phyloP scores from a whole-genome alignment of 2,329 filamentous ascomycete genomes.

The Pestalotiopsis sp. region DNA sequence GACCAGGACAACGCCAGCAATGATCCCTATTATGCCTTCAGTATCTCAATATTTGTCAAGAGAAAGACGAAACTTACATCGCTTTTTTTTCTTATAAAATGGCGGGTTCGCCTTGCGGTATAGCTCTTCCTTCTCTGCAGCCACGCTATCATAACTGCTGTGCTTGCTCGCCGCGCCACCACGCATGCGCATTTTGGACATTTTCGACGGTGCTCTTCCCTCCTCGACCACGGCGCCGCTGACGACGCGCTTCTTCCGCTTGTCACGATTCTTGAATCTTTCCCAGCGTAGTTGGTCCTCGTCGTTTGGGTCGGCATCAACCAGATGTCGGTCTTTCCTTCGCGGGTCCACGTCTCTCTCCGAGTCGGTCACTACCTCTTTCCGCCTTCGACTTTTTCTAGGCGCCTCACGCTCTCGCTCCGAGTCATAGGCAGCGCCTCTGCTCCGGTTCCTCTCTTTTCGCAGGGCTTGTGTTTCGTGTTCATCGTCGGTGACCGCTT shows the following conservation, averaged over 20 bases:
- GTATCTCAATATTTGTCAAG: constrained; percentile 20
- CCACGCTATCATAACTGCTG: constrained; percentile 49
- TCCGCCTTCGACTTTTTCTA: constrained; percentile 22
- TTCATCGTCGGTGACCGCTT: constrained; percentile 25
- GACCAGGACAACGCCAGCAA: constrained; percentile 54
- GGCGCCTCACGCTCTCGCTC: constrained; percentile 21
- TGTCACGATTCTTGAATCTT: constrained; percentile 37
- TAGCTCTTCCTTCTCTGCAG: constrained; percentile 47
- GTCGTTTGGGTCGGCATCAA: constrained; percentile 24
- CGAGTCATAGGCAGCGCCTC: constrained; percentile 15
- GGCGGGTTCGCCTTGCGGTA: constrained; percentile 44
- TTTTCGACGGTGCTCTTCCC: constrained; percentile 47
- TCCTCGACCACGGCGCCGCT: constrained; percentile 73
- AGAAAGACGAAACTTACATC: constrained; percentile 50
- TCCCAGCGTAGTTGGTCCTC: constrained; percentile 30
- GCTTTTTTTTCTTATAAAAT: constrained; percentile 60
- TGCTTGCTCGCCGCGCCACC: constrained; percentile 40
- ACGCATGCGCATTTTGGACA: constrained; percentile 42
- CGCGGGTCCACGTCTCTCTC: constrained; percentile 21
- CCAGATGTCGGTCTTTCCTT: constrained; percentile 22
- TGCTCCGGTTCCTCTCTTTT: constrained; percentile 16
- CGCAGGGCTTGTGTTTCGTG: constrained; percentile 23
- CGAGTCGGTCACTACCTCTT: constrained; percentile 16
- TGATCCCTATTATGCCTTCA: constrained; percentile 50
- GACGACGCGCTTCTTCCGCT: constrained; percentile 61